Evolutionary conservation across 495 filamentous ascomycete genomes (phyloP).

Genomic region (Penicillium ochrochloron): DNA sequence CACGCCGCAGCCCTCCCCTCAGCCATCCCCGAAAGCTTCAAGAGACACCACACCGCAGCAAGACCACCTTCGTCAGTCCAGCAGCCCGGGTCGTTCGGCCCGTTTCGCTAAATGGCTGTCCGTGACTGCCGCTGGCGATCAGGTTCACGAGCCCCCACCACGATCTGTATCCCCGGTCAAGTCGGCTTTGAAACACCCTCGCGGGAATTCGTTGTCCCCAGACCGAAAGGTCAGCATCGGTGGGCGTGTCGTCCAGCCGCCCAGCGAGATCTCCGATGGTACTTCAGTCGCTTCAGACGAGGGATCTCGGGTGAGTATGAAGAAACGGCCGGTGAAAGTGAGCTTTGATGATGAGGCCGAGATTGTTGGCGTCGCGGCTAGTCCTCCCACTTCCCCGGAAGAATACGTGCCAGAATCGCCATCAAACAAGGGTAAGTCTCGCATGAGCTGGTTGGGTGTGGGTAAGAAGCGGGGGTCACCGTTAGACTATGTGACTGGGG

Average conservation of each 20-base stretch:
- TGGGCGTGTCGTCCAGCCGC: slow-evolving; percentile 39
- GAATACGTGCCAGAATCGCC: slow-evolving; percentile 56
- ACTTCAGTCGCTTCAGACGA: slow-evolving; percentile 67
- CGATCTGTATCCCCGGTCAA: slow-evolving; percentile 85
- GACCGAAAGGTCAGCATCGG: slow-evolving; percentile 33
- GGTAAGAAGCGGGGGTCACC: slow-evolving; percentile 50
- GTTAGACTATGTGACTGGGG: slow-evolving; percentile 41
- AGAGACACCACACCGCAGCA: slow-evolving; percentile 23
- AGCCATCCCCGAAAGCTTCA: slow-evolving; percentile 17
- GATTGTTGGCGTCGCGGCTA: slow-evolving; percentile 63
- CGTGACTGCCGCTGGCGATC: slow-evolving; percentile 52
- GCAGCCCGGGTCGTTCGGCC: slow-evolving; percentile 69
- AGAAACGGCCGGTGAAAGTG: slow-evolving; percentile 75
- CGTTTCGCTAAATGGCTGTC: slow-evolving; percentile 70
- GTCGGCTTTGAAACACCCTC: slow-evolving; percentile 77
- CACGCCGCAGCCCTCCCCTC: slow-evolving; percentile 23
- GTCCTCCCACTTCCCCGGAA: slow-evolving; percentile 53
- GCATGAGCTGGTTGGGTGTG: slow-evolving; percentile 59
- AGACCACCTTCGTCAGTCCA: slow-evolving; percentile 44
- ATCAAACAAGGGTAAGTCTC: slow-evolving; percentile 44
- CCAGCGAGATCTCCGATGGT: slow-evolving; percentile 65
- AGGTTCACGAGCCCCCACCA: slow-evolving; percentile 74
- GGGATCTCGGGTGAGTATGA: slow-evolving; percentile 46
- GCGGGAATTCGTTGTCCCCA: slow-evolving; percentile 56
- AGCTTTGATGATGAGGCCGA: slow-evolving; percentile 82